Percentiles rank a stretch among this genome's conserved stretches.
These are phyloP conservation scores for Pyrenophora tritici-repentis DNA, from an alignment of 2,329 filamentous ascomycete species.

Conservation along the genomic window DNA sequence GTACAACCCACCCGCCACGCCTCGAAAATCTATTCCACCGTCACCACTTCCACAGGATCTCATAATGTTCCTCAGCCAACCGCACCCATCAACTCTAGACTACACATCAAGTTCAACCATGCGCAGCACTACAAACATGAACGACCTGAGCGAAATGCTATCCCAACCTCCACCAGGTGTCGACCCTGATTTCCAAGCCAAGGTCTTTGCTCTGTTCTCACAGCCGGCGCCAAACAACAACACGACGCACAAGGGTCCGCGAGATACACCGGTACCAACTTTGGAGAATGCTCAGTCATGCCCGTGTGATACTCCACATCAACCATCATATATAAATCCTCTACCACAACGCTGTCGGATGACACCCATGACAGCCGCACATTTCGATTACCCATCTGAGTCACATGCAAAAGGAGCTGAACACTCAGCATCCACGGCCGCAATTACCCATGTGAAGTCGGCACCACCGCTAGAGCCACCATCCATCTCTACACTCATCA, in stretches of 20 bases:
- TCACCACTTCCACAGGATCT: no score
- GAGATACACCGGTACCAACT: neutral
- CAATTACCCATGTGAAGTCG: no score
- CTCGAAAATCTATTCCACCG: no score
- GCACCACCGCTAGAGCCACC: neutral
- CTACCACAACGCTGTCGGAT: neutral
- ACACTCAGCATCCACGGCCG: neutral
- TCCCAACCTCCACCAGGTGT: neutral
- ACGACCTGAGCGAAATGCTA: neutral
- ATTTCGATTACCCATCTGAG: neutral
- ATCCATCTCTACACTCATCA: neutral
- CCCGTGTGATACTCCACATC: no score
- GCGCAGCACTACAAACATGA: neutral
- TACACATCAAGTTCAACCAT: no score
- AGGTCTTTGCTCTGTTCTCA: neutral
- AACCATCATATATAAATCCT: no score
- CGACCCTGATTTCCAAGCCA: fast-evolving
- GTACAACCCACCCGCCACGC: no score
- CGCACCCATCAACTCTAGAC: no score
- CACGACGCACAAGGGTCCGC: neutral
- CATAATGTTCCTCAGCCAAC: no score
- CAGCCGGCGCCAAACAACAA: neutral
- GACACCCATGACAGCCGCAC: neutral
- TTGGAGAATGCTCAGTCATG: no score
- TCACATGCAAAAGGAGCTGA: neutral